Conservation (phyloP, 2,329 filamentous ascomycete genomes). For the Scedosporium boydii region DNA sequence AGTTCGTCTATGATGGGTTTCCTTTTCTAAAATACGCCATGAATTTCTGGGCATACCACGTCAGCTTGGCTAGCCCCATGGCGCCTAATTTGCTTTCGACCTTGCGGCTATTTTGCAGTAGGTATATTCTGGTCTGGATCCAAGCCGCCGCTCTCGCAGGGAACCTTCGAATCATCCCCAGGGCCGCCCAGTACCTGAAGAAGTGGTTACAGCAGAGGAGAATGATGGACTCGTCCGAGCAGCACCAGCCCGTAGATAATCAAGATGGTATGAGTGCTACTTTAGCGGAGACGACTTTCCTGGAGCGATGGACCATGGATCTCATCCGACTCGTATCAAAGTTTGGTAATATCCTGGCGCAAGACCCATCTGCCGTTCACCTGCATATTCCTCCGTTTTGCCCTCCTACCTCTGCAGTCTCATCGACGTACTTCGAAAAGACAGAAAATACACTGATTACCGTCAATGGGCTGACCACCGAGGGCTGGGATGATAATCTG, state of each 20-base stretch:
- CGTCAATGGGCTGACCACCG: neutral
- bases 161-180: neutral
- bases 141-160: neutral
- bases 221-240: neutral
- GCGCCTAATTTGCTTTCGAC: neutral
- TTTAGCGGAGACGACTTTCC: neutral
- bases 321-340: neutral
- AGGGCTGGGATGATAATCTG: neutral
- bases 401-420: neutral
- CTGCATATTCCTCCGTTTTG: neutral
- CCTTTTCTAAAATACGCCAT: neutral
- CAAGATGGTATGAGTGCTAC: neutral
- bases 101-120: neutral
- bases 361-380: neutral
- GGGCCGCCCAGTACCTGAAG: neutral
- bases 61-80: neutral
- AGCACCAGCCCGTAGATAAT: neutral
- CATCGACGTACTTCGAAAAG: neutral
- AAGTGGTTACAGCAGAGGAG: neutral
- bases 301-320: neutral
- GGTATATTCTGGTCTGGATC: neutral
- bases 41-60: slow-evolving; percentile 1
- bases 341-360: neutral
- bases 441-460: neutral
- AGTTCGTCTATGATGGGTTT: neutral